Conservation (phyloP, 108 stramenopile genomes). For the Nitzschia sp. region DNA sequence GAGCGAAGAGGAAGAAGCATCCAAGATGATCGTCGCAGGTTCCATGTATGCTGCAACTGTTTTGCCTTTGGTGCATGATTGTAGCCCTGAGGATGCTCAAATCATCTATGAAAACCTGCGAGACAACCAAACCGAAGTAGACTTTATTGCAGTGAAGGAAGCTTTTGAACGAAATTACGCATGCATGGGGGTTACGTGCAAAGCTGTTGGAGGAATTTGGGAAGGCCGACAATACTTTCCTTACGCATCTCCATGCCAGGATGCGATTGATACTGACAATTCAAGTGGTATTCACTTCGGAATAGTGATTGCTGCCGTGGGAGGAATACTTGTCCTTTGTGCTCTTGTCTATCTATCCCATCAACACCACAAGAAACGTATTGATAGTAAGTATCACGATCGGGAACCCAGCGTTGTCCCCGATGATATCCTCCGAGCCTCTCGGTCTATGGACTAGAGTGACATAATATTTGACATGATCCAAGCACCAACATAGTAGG, state of each 20-base stretch:
- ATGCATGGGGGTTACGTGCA: conserved; percentile 54
- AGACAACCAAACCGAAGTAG: conserved; percentile 21
- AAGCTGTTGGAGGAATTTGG: conserved; percentile 58
- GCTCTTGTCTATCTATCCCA: neutral
- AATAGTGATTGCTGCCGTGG: neutral
- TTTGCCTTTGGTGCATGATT: conserved; percentile 48
- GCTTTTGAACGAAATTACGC: conserved; percentile 66
- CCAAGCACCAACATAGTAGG: too few relatives aligned
- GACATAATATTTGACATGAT: neutral
- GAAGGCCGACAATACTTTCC: conserved; percentile 10
- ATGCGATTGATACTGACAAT: neutral
- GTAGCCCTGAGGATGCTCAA: conserved; percentile 33
- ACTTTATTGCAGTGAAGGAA: conserved; percentile 37
- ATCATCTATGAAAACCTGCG: conserved; percentile 54
- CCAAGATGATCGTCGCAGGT: conserved; percentile 30
- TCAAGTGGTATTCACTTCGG: neutral
- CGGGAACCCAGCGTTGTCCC: neutral
- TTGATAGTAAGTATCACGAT: neutral
- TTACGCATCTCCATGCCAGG: conserved; percentile 11
- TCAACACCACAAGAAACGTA: neutral
- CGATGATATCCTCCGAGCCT: neutral
- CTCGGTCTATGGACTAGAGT: neutral
- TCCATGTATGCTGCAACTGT: conserved; percentile 57
- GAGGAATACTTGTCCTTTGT: neutral
- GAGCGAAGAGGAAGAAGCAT: conserved; percentile 24